Base-by-base conservation (phyloP, 805 yeast genomes). In the Wickerhamiella occidentalis region DNA sequence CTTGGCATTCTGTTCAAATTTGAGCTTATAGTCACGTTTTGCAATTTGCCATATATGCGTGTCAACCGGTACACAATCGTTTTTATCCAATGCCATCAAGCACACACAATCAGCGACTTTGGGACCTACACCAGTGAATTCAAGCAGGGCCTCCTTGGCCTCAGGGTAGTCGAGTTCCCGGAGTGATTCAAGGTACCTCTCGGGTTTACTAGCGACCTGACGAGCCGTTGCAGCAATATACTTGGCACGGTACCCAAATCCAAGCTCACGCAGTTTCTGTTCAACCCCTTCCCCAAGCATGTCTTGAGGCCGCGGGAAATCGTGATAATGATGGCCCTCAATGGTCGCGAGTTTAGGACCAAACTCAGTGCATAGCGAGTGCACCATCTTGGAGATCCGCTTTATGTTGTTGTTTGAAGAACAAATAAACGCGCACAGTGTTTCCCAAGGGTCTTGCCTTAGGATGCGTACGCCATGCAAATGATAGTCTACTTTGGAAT, bases 41-140 rank as follows among this genome's bases (percentile, higher is more conserved):
- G 96, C 95, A 46, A 92, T 83, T 59, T 88, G 85, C 69, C 80
- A 83, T 19, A 92, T 94, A 61, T 92, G 98, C 0, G 96, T 94
- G 63, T 92, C 98, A 1, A 92, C 85, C 0, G 98, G 98, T 2
- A 92, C 96, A 9, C 85, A 76, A 50, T 81, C 85, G 58, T 83
- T 85, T 62, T 84, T 81, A 58, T 83, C 90, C 52, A 90, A 69
- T 2, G 92, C 80, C 96, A 92, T 90, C 41, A 92, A 69, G 55
- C 94, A 80, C 13, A 92, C 92, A 63, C 98, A 92, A 58, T 92
- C 98, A 0, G 98, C 96, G 1, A 92, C 97, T 66, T 92, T 92
- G 0, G 97, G 97, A 0, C 98, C 98, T 0, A 92, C 96, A 0
- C 98, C 98, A 2, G 75, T 70, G 56, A 83, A 81, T 53, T 75